phyloP scores from a whole-genome alignment of 768 basidiomycete genomes.

The Tephrocybe rancida region DNA sequence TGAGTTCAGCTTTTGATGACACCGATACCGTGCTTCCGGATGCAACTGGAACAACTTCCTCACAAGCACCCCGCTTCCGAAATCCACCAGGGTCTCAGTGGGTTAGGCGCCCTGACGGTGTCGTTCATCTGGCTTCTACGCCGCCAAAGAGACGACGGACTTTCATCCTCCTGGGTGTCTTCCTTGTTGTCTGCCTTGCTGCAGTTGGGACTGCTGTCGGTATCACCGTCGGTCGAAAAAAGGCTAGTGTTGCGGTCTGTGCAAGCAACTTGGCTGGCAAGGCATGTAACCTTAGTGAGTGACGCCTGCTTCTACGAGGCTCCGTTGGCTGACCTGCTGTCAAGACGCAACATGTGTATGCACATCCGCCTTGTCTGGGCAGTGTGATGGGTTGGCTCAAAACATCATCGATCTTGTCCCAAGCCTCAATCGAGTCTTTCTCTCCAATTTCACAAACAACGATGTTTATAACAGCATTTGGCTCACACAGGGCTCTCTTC shows the following conservation, averaged over 20 bases:
- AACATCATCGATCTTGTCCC: slow-evolving; percentile 52
- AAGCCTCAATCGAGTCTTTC: slow-evolving; percentile 47
- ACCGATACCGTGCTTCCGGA: slow-evolving; percentile 7
- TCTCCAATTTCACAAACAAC: slow-evolving; percentile 42
- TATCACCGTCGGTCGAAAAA: slow-evolving; percentile 38
- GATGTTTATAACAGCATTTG: slow-evolving; percentile 53
- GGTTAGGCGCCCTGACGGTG: not conserved
- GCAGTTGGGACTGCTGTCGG: slow-evolving; percentile 48
- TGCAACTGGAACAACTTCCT: not conserved
- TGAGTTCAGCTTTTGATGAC: slow-evolving; percentile 24
- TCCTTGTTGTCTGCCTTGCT: slow-evolving; percentile 37
- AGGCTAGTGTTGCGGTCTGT: slow-evolving; percentile 31
- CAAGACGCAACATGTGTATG: slow-evolving; percentile 67
- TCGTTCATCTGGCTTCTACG: not conserved
- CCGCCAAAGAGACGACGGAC: slow-evolving; percentile 20
- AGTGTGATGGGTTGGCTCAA: slow-evolving; percentile 57
- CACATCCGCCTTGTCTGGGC: slow-evolving; percentile 41
- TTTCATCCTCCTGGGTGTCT: slow-evolving; percentile 30
- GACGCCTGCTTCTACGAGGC: not conserved
- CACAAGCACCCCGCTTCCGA: not conserved
- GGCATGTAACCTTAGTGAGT: slow-evolving; percentile 59
- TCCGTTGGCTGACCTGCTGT: slow-evolving; percentile 6
- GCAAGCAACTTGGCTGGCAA: slow-evolving; percentile 47
- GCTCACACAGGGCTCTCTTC: slow-evolving; percentile 45
- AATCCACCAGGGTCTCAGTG: not conserved